Percentiles rank a stretch among this genome's conserved stretches.
Evolutionary conservation across 1,139 yeast genomes (phyloP).

Genomic region (Protomyces arabidopsidicola): DNA sequence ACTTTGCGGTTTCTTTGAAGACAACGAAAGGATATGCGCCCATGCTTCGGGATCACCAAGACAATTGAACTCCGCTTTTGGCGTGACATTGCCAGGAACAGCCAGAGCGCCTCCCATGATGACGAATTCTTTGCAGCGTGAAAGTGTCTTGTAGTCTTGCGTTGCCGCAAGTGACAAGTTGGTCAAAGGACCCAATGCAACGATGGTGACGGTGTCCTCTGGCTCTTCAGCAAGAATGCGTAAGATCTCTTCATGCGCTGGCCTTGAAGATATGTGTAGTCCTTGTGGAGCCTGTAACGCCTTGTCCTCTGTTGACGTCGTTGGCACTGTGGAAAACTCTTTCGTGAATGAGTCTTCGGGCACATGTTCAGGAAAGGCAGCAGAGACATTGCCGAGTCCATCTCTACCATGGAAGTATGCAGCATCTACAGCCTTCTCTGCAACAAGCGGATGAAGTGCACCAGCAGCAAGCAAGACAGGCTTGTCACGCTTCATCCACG

Average conservation of each 20-base stretch:
- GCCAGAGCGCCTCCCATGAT: conserved; percentile 45
- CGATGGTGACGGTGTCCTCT: conserved; percentile 41
- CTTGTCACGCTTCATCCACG: conserved; percentile 12
- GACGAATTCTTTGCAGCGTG: conserved; percentile 38
- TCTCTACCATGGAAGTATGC: conserved; percentile 45
- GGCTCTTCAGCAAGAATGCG: conserved; percentile 40
- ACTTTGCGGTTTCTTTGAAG: conserved; percentile 37
- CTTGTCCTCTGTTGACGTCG: conserved; percentile 80
- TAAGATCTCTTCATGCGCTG: conserved; percentile 41
- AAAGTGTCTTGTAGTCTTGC: conserved; percentile 41
- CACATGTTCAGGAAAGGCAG: conserved; percentile 40
- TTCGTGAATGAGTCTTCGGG: conserved; percentile 38
- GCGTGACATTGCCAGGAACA: conserved; percentile 44
- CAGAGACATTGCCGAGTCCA: conserved; percentile 44
- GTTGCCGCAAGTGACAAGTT: conserved; percentile 45
- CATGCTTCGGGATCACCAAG: conserved; percentile 44
- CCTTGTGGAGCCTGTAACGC: conserved; percentile 39
- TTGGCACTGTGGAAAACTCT: conserved; percentile 51
- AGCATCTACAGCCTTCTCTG: conserved; percentile 40
- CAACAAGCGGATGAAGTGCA: conserved; percentile 36
- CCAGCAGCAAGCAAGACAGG: conserved; percentile 42
- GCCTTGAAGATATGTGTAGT: conserved; percentile 31
- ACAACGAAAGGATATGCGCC: conserved; percentile 41
- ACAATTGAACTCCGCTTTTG: conserved; percentile 45
- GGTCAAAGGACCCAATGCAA: conserved; percentile 45